phyloP scores from a whole-genome alignment of 495 filamentous ascomycete genomes.

The Aspergillus bertholletiae region DNA sequence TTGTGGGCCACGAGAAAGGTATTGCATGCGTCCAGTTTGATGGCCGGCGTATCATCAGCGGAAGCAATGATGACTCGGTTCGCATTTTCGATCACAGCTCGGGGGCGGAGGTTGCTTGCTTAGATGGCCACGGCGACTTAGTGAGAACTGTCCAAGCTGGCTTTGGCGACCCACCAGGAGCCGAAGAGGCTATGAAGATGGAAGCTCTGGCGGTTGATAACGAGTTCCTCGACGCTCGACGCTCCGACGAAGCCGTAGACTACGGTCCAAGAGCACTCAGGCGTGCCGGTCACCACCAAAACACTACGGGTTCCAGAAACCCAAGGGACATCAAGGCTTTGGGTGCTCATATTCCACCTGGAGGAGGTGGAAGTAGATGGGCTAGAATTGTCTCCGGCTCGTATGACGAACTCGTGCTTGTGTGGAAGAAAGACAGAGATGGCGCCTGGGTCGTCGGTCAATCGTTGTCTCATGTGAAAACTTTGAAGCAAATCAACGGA shows the following conservation, averaged over 20 bases:
- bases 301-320: slow-evolving; percentile 66
- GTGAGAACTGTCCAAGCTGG: slow-evolving; percentile 93
- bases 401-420: slow-evolving; percentile 91
- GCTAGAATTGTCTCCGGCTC: slow-evolving; percentile 90
- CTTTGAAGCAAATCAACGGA: slow-evolving; percentile 20
- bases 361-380: slow-evolving; percentile 81
- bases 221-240: slow-evolving; percentile 66
- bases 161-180: slow-evolving; percentile 83
- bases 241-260: slow-evolving; percentile 51
- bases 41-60: slow-evolving; percentile 92
- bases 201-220: slow-evolving; percentile 71
- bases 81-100: slow-evolving; percentile 87
- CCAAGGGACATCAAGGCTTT: slow-evolving; percentile 73
- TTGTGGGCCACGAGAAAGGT: slow-evolving; percentile 86
- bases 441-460: slow-evolving; percentile 76
- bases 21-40: slow-evolving; percentile 98
- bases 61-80: slow-evolving; percentile 91
- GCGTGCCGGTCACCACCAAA: slow-evolving; percentile 51
- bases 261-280: slow-evolving; percentile 37
- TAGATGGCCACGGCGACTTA: slow-evolving; percentile 74
- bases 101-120: slow-evolving; percentile 80
- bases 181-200: slow-evolving; percentile 63
- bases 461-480: slow-evolving; percentile 59
- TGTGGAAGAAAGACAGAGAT: slow-evolving; percentile 83
- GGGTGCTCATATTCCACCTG: slow-evolving; percentile 81